phyloP scores from a whole-genome alignment of 2,329 filamentous ascomycete genomes.

The Monilinia aucupariae region DNA sequence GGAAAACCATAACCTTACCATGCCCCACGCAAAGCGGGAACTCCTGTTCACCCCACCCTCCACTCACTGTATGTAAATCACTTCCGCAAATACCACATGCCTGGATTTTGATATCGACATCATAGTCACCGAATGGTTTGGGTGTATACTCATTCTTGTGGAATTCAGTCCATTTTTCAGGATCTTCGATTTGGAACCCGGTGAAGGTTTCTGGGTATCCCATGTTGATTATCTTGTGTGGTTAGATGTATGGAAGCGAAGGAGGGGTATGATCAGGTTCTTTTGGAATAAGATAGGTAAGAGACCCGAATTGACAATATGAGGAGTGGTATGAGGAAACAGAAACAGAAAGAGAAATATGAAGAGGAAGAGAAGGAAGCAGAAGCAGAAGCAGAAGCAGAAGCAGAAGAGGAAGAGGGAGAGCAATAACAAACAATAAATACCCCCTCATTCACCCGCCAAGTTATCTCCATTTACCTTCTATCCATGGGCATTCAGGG shows the following conservation, averaged over 20 bases:
- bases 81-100: conserved; percentile 72
- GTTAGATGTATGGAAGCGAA: not conserved
- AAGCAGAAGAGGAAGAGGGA: not conserved
- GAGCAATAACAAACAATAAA: not conserved
- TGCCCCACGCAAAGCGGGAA: conserved; percentile 50
- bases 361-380: not conserved
- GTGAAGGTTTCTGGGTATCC: conserved; percentile 53
- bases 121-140: conserved; percentile 80
- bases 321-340: not conserved
- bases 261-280: not conserved
- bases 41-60: conserved; percentile 47
- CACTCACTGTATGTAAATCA: conserved; percentile 65
- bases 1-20: conserved; percentile 30
- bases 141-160: conserved; percentile 58
- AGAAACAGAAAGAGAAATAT: not conserved
- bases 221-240: conserved; percentile 17
- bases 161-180: conserved; percentile 33
- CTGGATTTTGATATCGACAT: conserved; percentile 83
- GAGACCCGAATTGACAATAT: not conserved
- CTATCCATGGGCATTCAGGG: not conserved
- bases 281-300: not conserved
- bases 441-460: conserved; percentile 3
- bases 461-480: not conserved
- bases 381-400: not conserved
- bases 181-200: conserved; percentile 50